Conservation (phyloP, 2,329 filamentous ascomycete species). For the Pseudodiploospora longispora region DNA sequence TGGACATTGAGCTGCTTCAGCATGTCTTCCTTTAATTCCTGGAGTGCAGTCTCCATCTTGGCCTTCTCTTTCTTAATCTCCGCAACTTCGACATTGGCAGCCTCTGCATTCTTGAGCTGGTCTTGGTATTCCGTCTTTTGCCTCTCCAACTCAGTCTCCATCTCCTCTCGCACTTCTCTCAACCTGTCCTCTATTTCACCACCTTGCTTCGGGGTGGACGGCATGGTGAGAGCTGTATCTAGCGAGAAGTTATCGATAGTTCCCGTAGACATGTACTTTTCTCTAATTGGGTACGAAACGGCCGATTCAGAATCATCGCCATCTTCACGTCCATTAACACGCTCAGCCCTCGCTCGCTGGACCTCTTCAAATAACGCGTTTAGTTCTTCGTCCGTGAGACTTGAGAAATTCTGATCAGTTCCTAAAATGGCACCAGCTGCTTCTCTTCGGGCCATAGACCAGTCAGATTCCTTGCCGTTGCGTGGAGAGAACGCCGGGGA, state of each 20-base stretch:
- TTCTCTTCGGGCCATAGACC: conserved; percentile 87
- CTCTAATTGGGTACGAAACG: conserved; percentile 77
- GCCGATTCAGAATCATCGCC: conserved; percentile 88
- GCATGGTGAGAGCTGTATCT: conserved; percentile 89
- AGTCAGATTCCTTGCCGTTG: conserved; percentile 76
- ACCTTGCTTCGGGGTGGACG: conserved; percentile 75
- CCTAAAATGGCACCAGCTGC: conserved; percentile 88
- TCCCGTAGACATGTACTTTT: conserved; percentile 92
- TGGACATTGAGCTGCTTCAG: conserved; percentile 77
- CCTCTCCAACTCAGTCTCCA: conserved; percentile 74
- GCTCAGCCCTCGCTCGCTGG: conserved; percentile 72
- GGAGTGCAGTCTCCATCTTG: conserved; percentile 75
- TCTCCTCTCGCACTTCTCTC: conserved; percentile 67
- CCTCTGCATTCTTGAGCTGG: conserved; percentile 67
- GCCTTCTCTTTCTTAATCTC: conserved; percentile 76
- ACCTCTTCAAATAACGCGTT: conserved; percentile 92
- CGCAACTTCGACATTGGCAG: conserved; percentile 68
- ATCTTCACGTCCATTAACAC: conserved; percentile 64
- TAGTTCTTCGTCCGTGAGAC: conserved; percentile 86
- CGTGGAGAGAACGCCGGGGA: conserved; percentile 64
- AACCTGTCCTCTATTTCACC: conserved; percentile 70
- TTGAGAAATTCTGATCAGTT: conserved; percentile 82
- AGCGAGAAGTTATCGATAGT: conserved; percentile 94
- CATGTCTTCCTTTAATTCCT: conserved; percentile 78
- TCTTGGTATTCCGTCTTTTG: conserved; percentile 78